Percentiles rank a stretch among this genome's conserved stretches.
Evolutionary conservation across 2,329 filamentous ascomycete genomes (phyloP).

Genomic region (Neonectria faginata): DNA sequence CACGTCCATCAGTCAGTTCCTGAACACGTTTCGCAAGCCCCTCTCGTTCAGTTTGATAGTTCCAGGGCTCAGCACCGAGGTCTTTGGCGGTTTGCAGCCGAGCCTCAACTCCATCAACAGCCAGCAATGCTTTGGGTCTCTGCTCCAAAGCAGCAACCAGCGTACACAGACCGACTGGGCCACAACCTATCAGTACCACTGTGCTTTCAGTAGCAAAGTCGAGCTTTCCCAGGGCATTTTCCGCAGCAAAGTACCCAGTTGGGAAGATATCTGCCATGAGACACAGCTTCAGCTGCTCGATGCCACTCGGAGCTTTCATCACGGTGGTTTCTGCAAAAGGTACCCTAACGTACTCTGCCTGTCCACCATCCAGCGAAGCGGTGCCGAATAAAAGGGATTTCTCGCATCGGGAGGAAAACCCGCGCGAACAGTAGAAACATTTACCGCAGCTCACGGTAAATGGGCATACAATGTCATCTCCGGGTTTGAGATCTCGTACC

Average conservation of each 20-base stretch:
- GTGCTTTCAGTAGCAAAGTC: neutral
- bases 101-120: constrained; percentile 29
- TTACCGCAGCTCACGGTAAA: constrained; percentile 37
- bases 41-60: constrained; percentile 75
- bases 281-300: constrained; percentile 29
- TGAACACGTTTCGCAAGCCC: constrained; percentile 74
- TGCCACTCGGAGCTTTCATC: constrained; percentile 26
- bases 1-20: constrained; percentile 78
- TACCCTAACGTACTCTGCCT: constrained; percentile 35
- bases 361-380: constrained; percentile 22
- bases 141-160: constrained; percentile 29
- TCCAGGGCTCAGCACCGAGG: constrained; percentile 62
- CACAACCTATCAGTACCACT: constrained; percentile 32
- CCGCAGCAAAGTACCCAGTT: constrained; percentile 56
- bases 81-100: constrained; percentile 17
- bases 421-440: constrained; percentile 32
- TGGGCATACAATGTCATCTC: constrained; percentile 30
- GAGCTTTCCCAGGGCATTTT: constrained; percentile 60
- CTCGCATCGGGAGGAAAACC: constrained; percentile 31
- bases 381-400: constrained; percentile 28
- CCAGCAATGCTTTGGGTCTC: constrained; percentile 21
- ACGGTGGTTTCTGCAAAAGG: constrained; percentile 29
- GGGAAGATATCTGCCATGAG: constrained; percentile 41
- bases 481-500: constrained; percentile 43
- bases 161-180: constrained; percentile 35